Evolutionary conservation across 345 rosid species (phyloP).

Genomic region (Bretschneidera sinensis): DNA sequence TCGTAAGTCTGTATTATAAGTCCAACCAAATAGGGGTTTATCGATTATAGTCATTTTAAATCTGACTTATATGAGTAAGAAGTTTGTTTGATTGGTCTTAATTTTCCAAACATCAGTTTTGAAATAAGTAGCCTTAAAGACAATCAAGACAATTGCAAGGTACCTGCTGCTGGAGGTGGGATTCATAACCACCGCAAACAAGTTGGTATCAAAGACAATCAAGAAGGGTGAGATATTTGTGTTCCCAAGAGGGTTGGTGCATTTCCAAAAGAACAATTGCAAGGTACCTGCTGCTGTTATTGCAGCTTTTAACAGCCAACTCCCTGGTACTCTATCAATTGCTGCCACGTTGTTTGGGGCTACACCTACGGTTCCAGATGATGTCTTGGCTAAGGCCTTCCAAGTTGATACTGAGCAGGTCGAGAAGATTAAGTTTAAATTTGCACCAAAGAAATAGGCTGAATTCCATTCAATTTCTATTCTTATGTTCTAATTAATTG

Average conservation of each 20-base stretch:
- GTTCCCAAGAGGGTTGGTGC: constrained; percentile 59
- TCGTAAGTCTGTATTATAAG: too few species aligned
- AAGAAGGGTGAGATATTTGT: constrained; percentile 53
- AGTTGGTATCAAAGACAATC: constrained; percentile 38
- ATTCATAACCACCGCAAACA: constrained; percentile 50
- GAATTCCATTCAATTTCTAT: too few species aligned
- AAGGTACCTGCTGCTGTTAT: constrained; percentile 37
- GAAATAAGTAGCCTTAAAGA: too few species aligned
- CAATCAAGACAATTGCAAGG: too few species aligned
- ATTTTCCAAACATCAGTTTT: too few species aligned
- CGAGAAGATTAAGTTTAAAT: constrained; percentile 38
- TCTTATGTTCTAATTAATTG: constrained; percentile 4
- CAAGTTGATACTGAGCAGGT: constrained; percentile 37
- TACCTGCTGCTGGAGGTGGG: constrained; percentile 58
- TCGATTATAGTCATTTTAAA: too few species aligned
- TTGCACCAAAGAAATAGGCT: constrained; percentile 42
- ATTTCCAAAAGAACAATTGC: constrained; percentile 60
- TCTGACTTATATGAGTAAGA: too few species aligned
- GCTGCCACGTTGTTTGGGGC: constrained; percentile 40
- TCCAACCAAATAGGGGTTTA: too few species aligned
- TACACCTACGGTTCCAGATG: constrained; percentile 42
- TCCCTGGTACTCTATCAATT: constrained; percentile 55
- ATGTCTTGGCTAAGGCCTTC: constrained; percentile 47
- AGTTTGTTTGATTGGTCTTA: too few species aligned
- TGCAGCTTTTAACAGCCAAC: constrained; percentile 58